Evolutionary conservation across 805 yeast genomes (phyloP), one percentile per base, ranked within the genome.

Genomic region (Hanseniaspora taiwanica): DNA sequence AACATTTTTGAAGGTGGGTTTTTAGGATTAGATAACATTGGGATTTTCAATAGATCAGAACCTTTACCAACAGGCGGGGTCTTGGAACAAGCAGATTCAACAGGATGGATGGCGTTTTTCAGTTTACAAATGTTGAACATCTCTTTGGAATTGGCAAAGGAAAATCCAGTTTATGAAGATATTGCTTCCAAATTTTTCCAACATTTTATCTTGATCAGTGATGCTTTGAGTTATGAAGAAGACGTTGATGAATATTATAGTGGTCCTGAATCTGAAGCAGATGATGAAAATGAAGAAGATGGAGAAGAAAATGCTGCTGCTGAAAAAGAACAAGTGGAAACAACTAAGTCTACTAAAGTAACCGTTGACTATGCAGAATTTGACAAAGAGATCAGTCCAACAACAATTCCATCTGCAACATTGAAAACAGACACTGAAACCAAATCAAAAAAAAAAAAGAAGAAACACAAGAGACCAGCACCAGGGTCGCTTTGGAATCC

Each of bases 51-150:
- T 60, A 72, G 96, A 57, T 81, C 94, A 5, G 96, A 86, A 64
- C 91, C 93, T 1, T 66, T 83, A 51, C 96, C 96, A 31, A 83
- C 93, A 2, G 95, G 95, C 31, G 95, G 95, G 37, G 73, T 70
- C 27, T 68, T 86, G 47, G 93, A 84, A 55, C 96, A 86, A 60
- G 94, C 96, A 0, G 96, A 86, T 61, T 81, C 94, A 13, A 87
- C 96, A 9, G 96, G 96, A 21, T 86, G 96, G 96, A 83, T 86
- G 91, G 96, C 94, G 0, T 86, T 89, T 64, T 86, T 80, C 63
- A 74, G 81, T 23, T 67, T 87, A 52, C 87, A 81, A 55, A 85
- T 86, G 96, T 71, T 87, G 60, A 86, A 84, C 59, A 87, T 87
- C 55, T 87, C 96, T 0, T 69, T 86, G 46, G 96, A 87, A 59